Evolutionary conservation across 306 rosid species (phyloP), one percentile per base, ranked within the genome.

Genomic region (Begonia masoniana): DNA sequence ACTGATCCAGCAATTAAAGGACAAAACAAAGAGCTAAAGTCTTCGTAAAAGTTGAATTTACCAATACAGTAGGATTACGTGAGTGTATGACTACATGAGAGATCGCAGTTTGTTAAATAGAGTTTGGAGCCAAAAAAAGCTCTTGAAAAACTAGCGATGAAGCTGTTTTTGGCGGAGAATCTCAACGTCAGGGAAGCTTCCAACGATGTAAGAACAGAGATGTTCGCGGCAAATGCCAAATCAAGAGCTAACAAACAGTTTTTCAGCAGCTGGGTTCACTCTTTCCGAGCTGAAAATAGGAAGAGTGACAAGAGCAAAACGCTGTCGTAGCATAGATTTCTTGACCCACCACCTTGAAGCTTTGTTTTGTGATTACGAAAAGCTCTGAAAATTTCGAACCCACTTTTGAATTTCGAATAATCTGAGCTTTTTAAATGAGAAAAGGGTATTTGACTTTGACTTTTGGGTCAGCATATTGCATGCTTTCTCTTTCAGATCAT

Each of bases 161-260:
- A 31, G 13, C 4, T 14, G 2, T 54, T 31, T 51, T 31, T 45
- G 19, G 11, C 15, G 58, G 64, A 75, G 84, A 26, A 87, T 87
- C 84, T 65, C 57, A 63, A 69, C 58, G 71, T 73, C 62, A 51
- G 69, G 65, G 79, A 85, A 80, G 70, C 58, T 78, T 89, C 94
- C 97, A 89, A 80, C 24, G 16, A 58, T 43, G 67, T 42, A 52
- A 72, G 14, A 74, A 77, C 97, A 80, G 41, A 68, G 14, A 31
- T 26, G 4, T 15, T 12, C 7, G 67, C 65, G 19, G 58, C 62
- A 69, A 73, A 66, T 70, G 58, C 74, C 69, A 76, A 64, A 70
- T 87, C 82, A 85, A 80, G 55, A 58, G 67, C 78, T 72, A 80
- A 61, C 73, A 71, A 75, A 80, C 87, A 78, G 64, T 71, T 58